Percentiles rank a stretch among this genome's conserved stretches.
phyloP scores from a whole-genome alignment of 345 rosid genomes.

The Eucalyptus tenuipes region DNA sequence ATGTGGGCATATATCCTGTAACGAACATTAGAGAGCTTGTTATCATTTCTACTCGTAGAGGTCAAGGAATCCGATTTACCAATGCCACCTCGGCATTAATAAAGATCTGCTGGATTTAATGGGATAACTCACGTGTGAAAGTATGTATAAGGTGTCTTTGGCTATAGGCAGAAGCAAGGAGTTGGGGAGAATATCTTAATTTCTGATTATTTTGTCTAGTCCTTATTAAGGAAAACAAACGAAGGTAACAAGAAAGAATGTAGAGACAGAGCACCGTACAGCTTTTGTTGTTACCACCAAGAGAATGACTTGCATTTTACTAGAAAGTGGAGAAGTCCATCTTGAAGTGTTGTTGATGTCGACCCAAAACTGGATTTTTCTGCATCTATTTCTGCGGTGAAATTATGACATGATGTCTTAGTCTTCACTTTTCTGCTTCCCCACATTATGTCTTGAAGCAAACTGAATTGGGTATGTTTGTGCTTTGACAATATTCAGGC shows the following conservation, averaged over 20 bases:
- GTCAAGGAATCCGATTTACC: neutral
- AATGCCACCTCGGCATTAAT: neutral
- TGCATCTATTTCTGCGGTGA: neutral
- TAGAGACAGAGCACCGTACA: constrained; percentile 3
- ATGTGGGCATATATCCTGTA: neutral
- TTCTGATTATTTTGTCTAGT: neutral
- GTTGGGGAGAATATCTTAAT: neutral
- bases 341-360: neutral
- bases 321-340: neutral
- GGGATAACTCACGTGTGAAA: neutral
- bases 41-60: neutral
- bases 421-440: neutral
- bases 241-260: neutral
- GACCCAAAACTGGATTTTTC: neutral
- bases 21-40: neutral
- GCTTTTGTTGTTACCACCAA: neutral
- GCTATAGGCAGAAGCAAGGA: neutral
- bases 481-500: constrained; percentile 32
- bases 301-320: neutral
- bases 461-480: neutral
- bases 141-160: neutral
- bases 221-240: neutral
- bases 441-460: neutral
- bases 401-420: neutral
- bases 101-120: neutral